Base-by-base conservation (phyloP, 1,284 basidiomycete species). In the Ceratobasidium papillatum region DNA sequence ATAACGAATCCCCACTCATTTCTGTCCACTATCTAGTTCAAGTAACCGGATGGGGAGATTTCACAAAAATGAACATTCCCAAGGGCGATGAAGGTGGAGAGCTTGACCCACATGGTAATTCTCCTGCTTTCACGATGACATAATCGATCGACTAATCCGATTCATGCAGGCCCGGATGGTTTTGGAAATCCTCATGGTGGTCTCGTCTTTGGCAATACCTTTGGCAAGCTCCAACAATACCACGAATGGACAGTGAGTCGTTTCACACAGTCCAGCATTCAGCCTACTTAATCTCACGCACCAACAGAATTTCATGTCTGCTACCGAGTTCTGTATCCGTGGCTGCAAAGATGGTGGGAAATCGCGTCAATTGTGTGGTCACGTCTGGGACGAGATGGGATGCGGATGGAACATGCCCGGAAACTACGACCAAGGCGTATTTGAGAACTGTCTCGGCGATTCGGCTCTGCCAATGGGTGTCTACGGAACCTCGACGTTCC, bases 381-480 rank as follows among this genome's bases (percentile, higher is more conserved):
- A 83, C 77, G 81, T 84, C 75, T 82, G 82, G 78, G 81, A 82
- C 74, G 77, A 79, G 49, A 77, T 78, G 79, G 76, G 78, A 74
- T 79, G 34, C 51, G 64, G 32, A 11, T 69, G 59, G 54, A 72
- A 76, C 47, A 68, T 74, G 73, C 74, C 76, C n/a, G 62, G 59
- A 30, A 75, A 63, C 32, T 65, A 73, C 17, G 45, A 51, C 32
- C 56, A 52, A 43, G 64, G 62, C 41, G 62, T 49, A 11, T 77
- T 77, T 54, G 76, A 77, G 36, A 68, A 65, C 62, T 77, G 76
- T 61, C 22, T 59, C n/a, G 74, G 75, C 22, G 76, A 77, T 41
- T 63, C 73, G 22, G 56, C 45, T 36, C 38, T 27, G 5, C 69
- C 76, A 17, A 75, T 74, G 71, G 77, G 77, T 25, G 61, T 77